phyloP scores from a whole-genome alignment of 1,284 basidiomycete genomes.

The Apiotrichum mycotoxinovorans region DNA sequence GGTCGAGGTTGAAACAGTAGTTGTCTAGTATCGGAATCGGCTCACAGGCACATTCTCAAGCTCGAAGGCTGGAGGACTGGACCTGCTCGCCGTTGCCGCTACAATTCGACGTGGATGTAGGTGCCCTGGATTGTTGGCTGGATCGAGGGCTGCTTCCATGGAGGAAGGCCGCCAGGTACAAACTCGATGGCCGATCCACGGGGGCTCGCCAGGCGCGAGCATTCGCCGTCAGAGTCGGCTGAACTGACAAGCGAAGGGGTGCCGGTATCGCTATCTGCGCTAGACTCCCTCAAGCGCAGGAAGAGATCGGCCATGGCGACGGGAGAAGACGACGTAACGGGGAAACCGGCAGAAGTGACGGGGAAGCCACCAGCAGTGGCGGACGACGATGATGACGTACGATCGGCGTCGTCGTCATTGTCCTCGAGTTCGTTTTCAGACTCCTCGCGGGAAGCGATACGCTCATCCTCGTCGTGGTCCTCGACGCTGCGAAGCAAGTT shows the following conservation, averaged over 20 bases:
- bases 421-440: conserved; percentile 9
- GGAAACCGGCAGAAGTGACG: background rate
- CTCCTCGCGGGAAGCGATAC: conserved; percentile 5
- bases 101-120: background rate
- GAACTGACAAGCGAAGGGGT: conserved; percentile 25
- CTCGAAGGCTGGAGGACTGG: background rate
- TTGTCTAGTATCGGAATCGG: background rate
- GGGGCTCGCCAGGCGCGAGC: conserved; percentile 18
- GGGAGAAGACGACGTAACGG: background rate
- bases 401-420: conserved; percentile 8
- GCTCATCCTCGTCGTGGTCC: conserved; percentile 10
- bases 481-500: conserved; percentile 30
- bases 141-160: background rate
- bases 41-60: background rate
- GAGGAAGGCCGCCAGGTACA: conserved; percentile 1
- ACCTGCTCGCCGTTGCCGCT: conserved; percentile 1
- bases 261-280: conserved; percentile 19
- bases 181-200: conserved; percentile 17
- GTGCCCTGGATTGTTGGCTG: background rate
- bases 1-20: background rate
- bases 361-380: background rate
- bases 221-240: conserved; percentile 24
- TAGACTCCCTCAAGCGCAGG: conserved; percentile 9
- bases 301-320: conserved; percentile 10
- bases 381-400: background rate